phyloP scores from a whole-genome alignment of 164 flowering plant species.

The Berberis vulgaris region DNA sequence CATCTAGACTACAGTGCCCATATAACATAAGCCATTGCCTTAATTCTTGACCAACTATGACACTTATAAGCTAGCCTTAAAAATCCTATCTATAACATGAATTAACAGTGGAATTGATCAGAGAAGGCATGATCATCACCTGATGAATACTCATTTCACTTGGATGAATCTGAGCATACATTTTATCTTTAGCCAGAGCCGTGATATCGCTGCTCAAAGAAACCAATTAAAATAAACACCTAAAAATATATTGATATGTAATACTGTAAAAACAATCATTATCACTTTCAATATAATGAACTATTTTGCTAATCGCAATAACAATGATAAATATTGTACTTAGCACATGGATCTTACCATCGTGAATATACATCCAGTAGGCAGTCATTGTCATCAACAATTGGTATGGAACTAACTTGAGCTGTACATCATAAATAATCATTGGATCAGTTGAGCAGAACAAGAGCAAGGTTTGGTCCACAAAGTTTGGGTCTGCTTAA shows the following conservation, averaged over 20 bases:
- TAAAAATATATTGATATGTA: neutral
- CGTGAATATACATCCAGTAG: slow-evolving; percentile 79
- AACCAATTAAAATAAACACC: slow-evolving; percentile 4
- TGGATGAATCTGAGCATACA: slow-evolving; percentile 48
- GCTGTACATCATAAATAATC: slow-evolving; percentile 35
- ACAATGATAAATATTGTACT: too few species aligned
- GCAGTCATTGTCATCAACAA: slow-evolving; percentile 85
- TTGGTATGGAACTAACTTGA: slow-evolving; percentile 84
- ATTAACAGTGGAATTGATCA: neutral
- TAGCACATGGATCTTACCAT: slow-evolving; percentile 35
- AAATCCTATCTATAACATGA: neutral
- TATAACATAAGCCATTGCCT: neutral
- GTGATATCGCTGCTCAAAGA: slow-evolving; percentile 48
- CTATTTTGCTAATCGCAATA: too few species aligned
- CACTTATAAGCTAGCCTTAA: neutral
- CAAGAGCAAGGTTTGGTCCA: neutral
- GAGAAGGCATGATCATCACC: slow-evolving; percentile 20
- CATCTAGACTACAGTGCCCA: too few species aligned
- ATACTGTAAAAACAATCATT: too few species aligned
- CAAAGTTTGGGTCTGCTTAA: too few species aligned
- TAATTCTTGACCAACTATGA: neutral
- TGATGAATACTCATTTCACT: slow-evolving; percentile 61
- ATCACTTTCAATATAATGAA: too few species aligned
- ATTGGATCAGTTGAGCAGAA: slow-evolving; percentile 3
- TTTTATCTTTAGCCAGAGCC: slow-evolving; percentile 61